phyloP scores from a whole-genome alignment of 805 yeast species.

The Kodamaea neixiangensis region DNA sequence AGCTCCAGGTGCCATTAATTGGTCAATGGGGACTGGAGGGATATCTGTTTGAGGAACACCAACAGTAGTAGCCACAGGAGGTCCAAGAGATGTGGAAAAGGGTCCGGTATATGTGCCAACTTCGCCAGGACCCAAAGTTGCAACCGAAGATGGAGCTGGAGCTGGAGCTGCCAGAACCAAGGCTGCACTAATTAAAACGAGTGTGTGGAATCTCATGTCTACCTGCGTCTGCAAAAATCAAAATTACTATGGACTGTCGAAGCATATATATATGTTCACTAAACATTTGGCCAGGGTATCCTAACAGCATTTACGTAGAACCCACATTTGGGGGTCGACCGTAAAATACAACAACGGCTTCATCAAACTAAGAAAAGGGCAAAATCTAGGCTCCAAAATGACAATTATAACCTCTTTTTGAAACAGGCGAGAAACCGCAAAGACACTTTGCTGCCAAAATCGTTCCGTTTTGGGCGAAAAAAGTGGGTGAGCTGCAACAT shows the following conservation, averaged over 20 bases:
- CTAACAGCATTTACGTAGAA: background rate
- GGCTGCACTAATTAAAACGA: constrained; percentile 6
- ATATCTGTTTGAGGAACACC: background rate
- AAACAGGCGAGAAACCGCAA: background rate
- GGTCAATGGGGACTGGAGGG: background rate
- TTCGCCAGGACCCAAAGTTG: background rate
- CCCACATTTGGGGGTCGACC: background rate
- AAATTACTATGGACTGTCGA: background rate
- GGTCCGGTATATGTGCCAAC: background rate
- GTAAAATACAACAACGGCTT: background rate
- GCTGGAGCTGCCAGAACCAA: constrained; percentile 10
- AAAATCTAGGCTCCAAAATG: background rate
- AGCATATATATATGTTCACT: background rate
- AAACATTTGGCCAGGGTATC: background rate
- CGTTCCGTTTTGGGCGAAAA: background rate
- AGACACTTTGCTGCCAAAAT: background rate
- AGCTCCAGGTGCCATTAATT: background rate
- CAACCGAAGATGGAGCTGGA: no score
- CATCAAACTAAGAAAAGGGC: background rate
- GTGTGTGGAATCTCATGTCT: constrained; percentile 3
- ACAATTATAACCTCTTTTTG: background rate
- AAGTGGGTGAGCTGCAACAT: background rate
- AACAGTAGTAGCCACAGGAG: background rate
- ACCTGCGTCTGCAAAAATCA: background rate
- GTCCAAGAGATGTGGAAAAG: background rate